Percentiles rank a stretch among this genome's conserved stretches.
phyloP scores from a whole-genome alignment of 768 basidiomycete genomes.

The Suillus brevipes region DNA sequence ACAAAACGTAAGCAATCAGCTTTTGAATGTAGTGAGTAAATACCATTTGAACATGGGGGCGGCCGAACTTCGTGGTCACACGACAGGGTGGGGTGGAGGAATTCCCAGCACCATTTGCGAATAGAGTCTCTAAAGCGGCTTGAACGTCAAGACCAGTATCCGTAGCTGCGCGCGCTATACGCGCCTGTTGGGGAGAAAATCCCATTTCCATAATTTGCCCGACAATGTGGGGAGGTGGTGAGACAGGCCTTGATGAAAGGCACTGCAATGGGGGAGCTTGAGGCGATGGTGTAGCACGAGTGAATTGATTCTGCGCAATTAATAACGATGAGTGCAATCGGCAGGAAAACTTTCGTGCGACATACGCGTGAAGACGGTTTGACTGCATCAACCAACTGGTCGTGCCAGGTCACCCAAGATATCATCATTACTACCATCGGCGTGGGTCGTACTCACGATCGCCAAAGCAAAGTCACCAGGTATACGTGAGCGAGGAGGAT shows the following conservation, averaged over 20 bases:
- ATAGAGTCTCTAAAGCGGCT: conserved; percentile 71
- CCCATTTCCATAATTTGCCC: conserved; percentile 97
- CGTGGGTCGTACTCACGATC: conserved; percentile 44
- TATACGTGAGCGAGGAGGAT: conserved; percentile 23
- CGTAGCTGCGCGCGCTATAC: conserved; percentile 70
- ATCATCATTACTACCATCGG: conserved; percentile 59
- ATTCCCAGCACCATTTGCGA: conserved; percentile 35
- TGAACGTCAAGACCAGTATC: conserved; percentile 70
- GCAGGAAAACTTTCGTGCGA: not conserved
- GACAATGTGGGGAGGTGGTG: conserved; percentile 86
- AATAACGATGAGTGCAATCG: not conserved
- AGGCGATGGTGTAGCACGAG: conserved; percentile 17
- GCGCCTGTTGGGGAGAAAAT: conserved; percentile 77
- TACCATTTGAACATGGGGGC: conserved; percentile 70
- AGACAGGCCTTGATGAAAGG: conserved; percentile 24
- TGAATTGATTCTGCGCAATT: conserved; percentile 7
- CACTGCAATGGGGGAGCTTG: conserved; percentile 9
- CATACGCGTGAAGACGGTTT: conserved; percentile 8
- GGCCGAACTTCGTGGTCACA: not conserved
- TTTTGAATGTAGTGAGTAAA: not conserved
- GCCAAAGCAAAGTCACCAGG: conserved; percentile 64
- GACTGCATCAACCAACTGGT: conserved; percentile 46
- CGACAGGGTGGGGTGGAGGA: conserved; percentile 6
- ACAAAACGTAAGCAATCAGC: not conserved
- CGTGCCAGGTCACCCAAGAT: conserved; percentile 67